Evolutionary conservation across 1,139 yeast species (phyloP).

Genomic region (Suhomyces terraborum): DNA sequence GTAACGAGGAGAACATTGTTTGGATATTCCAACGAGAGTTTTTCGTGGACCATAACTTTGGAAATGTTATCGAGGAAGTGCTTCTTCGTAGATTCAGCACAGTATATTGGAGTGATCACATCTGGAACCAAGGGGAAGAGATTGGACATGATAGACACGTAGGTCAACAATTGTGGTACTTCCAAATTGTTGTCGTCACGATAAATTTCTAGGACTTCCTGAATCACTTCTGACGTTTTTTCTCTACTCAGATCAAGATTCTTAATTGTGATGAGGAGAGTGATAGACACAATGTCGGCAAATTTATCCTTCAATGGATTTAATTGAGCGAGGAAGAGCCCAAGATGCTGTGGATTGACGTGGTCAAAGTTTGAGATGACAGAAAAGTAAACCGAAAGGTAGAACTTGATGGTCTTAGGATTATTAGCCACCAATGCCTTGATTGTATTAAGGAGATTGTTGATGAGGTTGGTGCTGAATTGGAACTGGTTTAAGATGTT

Average conservation of each 20-base stretch:
- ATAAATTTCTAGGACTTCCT: slow-evolving; percentile 29
- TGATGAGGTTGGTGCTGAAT: slow-evolving; percentile 11
- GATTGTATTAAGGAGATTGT: slow-evolving; percentile 10
- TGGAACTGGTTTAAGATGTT: slow-evolving; percentile 7
- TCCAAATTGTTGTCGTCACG: slow-evolving; percentile 21
- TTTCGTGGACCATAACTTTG: slow-evolving; percentile 9
- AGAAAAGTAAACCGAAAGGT: slow-evolving; percentile 23
- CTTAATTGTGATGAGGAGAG: slow-evolving; percentile 31
- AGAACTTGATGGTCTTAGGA: slow-evolving; percentile 13
- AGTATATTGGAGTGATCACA: slow-evolving; percentile 24
- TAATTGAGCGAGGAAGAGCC: slow-evolving; percentile 25
- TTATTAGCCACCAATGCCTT: slow-evolving; percentile 1
- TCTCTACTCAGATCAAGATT: slow-evolving; percentile 21
- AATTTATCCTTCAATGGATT: slow-evolving; percentile 19
- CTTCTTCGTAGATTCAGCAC: slow-evolving; percentile 21
- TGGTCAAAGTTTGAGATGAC: slow-evolving; percentile 24
- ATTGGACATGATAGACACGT: slow-evolving; percentile 23
- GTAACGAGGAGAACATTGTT: slow-evolving; percentile 17
- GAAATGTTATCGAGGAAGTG: slow-evolving; percentile 21
- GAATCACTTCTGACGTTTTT: slow-evolving; percentile 22
- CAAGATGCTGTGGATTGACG: slow-evolving; percentile 27
- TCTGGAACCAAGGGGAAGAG: slow-evolving; percentile 33
- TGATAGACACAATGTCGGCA: slow-evolving; percentile 20
- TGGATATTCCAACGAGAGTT: slow-evolving; percentile 12
- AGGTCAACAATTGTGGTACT: slow-evolving; percentile 23